Evolutionary conservation across 306 rosid genomes (phyloP), one percentile per base, ranked within the genome.

Genomic region (Potentilla sterilis): DNA sequence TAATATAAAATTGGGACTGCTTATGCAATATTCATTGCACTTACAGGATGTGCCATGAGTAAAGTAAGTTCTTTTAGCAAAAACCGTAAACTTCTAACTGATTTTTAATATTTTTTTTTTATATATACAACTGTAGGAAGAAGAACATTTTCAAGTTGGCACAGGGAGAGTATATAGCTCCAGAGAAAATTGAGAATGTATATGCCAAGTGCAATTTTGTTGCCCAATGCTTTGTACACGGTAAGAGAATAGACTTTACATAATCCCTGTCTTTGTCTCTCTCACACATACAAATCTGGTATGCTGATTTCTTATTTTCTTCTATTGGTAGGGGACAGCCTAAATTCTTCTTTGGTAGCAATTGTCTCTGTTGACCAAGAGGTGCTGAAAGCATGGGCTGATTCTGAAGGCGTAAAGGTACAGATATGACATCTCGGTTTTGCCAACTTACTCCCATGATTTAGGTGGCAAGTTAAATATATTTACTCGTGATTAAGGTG

Each of bases 141-240:
- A 96, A 96, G 87, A 96, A 96, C 82, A 96, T 96, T 80, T 96
- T 96, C 82, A 96, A 96, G 89, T 84, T 96, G 96, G 98, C 99
- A n/a, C 99, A 92, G 83, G 99, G 99, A 11, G 99, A 96, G 89
- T 96, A 96, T 82, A 88, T 96, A 74, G 99, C 99, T 84, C 99
- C 99, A 28, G 99, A 96, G 85, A 96, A 96, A 88, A 89, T 92
- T 69, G 98, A 96, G 87, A 96, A 92, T 74, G 98, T 92, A 7
- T 96, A 92, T 77, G 93, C 83, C 52, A 96, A 86, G 82, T 92
- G 99, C 97, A 90, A 86, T 80, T 92, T 89, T 79, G 85, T 88
- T 75, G 91, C 88, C 59, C 98, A 92, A 66, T 87, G 96, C 90
- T 96, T 92, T 87, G 86, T 96, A 63, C 85, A 96, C 76, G 99